These are phyloP conservation scores for Tylopilus subfusipes DNA, from an alignment of 768 basidiomycete genomes.

Conservation along the genomic window DNA sequence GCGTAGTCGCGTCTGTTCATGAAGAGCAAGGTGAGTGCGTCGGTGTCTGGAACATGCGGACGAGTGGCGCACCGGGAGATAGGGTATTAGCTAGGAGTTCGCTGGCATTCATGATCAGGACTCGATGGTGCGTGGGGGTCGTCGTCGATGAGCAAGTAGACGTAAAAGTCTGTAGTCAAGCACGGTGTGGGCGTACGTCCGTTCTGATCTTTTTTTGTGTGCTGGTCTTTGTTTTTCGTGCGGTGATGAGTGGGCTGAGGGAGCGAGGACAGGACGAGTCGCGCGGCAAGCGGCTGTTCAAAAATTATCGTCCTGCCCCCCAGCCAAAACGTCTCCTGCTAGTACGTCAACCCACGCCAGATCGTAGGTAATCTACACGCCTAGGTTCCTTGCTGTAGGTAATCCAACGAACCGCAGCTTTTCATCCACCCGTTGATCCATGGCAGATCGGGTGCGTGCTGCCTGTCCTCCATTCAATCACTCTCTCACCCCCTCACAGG, in stretches of 20 bases:
- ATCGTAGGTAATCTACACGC: conserved; percentile 14
- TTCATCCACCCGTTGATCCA: conserved; percentile 4
- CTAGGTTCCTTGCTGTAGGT: conserved; percentile 11
- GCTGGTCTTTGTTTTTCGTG: conserved; percentile 1
- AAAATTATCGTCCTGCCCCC: conserved; percentile 16
- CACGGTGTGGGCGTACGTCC: conserved; percentile 11
- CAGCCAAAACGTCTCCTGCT: neutral
- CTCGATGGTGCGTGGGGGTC: conserved; percentile 19
- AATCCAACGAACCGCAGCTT: conserved; percentile 8
- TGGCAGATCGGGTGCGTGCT: conserved; percentile 33
- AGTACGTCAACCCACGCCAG: conserved; percentile 19
- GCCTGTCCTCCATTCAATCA: neutral
- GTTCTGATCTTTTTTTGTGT: conserved; percentile 9
- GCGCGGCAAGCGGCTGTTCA: conserved; percentile 37
- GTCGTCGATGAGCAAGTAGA: conserved; percentile 21
- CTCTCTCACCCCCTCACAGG: conserved; percentile 41
- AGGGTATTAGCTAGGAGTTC: conserved; percentile 91
- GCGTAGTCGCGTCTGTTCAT: conserved; percentile 74
- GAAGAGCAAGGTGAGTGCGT: conserved; percentile 20
- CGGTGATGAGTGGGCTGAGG: conserved; percentile 23
- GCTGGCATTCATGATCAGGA: conserved; percentile 77
- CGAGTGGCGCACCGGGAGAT: conserved; percentile 67
- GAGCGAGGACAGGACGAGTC: conserved; percentile 22
- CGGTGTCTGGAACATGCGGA: conserved; percentile 28
- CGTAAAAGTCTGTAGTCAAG: conserved; percentile 14